phyloP scores from a whole-genome alignment of 139 green algal genomes.

The Tetraselmis striata region DNA sequence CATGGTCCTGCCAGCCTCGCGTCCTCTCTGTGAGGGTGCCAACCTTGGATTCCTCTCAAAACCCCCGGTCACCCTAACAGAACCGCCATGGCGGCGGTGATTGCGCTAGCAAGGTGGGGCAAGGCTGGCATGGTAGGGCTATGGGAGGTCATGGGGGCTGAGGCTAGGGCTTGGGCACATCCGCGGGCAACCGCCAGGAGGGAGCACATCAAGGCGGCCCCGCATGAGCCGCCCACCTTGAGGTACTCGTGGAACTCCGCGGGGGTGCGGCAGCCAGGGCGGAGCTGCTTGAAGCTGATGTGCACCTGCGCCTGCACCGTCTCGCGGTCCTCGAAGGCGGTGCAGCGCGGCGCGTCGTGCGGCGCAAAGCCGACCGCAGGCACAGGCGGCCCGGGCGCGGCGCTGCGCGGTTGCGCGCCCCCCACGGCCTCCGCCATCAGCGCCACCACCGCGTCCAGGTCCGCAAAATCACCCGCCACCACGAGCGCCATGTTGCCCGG shows the following conservation, averaged over 20 bases:
- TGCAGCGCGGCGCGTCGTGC: constrained; percentile 26
- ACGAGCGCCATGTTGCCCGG: constrained; percentile 69
- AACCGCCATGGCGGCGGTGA: too few species aligned
- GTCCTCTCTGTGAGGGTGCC: too few species aligned
- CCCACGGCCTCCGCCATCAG: not conserved
- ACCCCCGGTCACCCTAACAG: too few species aligned
- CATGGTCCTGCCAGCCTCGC: too few species aligned
- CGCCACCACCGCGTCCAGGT: constrained; percentile 1
- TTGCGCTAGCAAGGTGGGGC: too few species aligned
- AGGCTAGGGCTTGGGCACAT: too few species aligned
- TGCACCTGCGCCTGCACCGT: constrained; percentile 36
- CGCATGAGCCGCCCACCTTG: constrained; percentile 26
- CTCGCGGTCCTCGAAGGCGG: constrained; percentile 55
- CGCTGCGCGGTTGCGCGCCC: not conserved
- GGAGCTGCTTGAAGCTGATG: constrained; percentile 55
- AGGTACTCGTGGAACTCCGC: constrained; percentile 42
- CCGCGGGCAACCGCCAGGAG: too few species aligned
- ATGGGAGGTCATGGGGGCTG: too few species aligned
- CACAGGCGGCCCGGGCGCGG: not conserved
- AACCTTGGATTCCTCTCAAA: too few species aligned
- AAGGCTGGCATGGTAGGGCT: too few species aligned
- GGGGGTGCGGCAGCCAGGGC: constrained; percentile 32
- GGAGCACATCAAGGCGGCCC: too few species aligned
- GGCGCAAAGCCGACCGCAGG: constrained; percentile 10
- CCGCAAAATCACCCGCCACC: constrained; percentile 62